These are phyloP conservation scores for Nothophaeocryptopus gaeumannii DNA, from an alignment of 2,329 filamentous ascomycete genomes.

Conservation along the genomic window DNA sequence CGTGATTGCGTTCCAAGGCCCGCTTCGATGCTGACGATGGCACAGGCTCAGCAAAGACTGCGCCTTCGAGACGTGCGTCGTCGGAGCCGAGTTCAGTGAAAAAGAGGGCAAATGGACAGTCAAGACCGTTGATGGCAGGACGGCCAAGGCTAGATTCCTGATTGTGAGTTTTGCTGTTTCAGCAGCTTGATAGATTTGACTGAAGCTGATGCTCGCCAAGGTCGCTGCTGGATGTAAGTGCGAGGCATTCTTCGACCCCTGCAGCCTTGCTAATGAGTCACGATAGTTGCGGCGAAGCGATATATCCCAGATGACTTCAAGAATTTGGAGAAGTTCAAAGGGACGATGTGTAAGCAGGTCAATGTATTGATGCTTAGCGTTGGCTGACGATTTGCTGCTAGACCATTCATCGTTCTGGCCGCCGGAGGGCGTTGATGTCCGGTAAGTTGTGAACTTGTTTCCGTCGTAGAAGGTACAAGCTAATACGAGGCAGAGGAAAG, in stretches of 20 bases:
- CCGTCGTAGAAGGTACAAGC: too few species aligned
- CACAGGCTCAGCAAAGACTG: slow-evolving; percentile 53
- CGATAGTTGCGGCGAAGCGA: slow-evolving; percentile 31
- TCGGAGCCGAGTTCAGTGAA: slow-evolving; percentile 53
- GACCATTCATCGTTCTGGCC: slow-evolving; percentile 45
- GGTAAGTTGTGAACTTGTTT: background rate
- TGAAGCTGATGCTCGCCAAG: background rate
- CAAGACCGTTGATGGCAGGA: slow-evolving; percentile 52
- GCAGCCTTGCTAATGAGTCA: slow-evolving; percentile 10
- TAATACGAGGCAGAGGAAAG: slow-evolving; percentile 25
- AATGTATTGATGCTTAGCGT: too few species aligned
- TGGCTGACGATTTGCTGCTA: slow-evolving; percentile 7
- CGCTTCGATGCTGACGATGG: too few species aligned
- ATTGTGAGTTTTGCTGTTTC: slow-evolving; percentile 53
- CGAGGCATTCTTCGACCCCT: slow-evolving; percentile 31
- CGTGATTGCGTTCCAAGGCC: background rate
- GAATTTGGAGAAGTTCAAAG: slow-evolving; percentile 39
- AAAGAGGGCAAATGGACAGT: slow-evolving; percentile 50
- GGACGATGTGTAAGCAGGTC: slow-evolving; percentile 18
- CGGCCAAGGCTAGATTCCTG: slow-evolving; percentile 51
- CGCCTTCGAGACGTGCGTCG: slow-evolving; percentile 52
- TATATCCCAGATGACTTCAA: slow-evolving; percentile 38
- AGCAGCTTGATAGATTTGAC: slow-evolving; percentile 40
- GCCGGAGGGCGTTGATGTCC: slow-evolving; percentile 19
- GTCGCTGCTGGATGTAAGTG: slow-evolving; percentile 46